Evolutionary conservation across 306 rosid species (phyloP).

Genomic region (Casuarina cunninghamiana): DNA sequence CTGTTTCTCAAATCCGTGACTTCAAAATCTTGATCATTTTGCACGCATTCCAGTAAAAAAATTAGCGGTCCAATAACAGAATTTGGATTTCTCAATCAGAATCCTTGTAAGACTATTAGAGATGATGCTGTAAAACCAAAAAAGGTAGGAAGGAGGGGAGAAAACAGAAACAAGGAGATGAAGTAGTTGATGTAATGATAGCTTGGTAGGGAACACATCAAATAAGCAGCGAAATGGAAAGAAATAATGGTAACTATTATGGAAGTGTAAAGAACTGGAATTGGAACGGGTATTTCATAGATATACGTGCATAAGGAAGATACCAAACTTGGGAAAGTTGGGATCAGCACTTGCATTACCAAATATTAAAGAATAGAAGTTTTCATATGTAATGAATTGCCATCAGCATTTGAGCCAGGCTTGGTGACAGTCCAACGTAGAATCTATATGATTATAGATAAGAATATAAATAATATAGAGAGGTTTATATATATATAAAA

Average conservation of each 20-base stretch:
- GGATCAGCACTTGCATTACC: background rate
- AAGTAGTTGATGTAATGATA: no score
- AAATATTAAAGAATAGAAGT: background rate
- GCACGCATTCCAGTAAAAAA: no score
- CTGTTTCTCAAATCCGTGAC: no score
- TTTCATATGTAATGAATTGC: background rate
- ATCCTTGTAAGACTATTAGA: background rate
- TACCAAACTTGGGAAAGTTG: background rate
- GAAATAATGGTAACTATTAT: background rate
- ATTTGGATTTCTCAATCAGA: background rate
- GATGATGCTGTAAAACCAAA: background rate
- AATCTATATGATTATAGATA: background rate
- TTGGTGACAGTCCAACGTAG: background rate
- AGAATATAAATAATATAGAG: background rate
- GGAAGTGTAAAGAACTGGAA: background rate
- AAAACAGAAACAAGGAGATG: no score
- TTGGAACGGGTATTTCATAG: background rate
- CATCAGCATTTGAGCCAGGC: background rate
- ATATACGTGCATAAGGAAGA: background rate
- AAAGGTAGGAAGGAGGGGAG: background rate
- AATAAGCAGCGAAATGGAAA: no score
- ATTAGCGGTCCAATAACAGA: background rate
- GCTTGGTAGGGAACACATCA: no score
- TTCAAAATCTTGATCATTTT: no score
- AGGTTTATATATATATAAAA: constrained; percentile 17